A percentile compares a stretch with the other conserved stretches of the same genome.
Conservation (phyloP, 2,329 filamentous ascomycete genomes). For the Aspergillus sp. region DNA sequence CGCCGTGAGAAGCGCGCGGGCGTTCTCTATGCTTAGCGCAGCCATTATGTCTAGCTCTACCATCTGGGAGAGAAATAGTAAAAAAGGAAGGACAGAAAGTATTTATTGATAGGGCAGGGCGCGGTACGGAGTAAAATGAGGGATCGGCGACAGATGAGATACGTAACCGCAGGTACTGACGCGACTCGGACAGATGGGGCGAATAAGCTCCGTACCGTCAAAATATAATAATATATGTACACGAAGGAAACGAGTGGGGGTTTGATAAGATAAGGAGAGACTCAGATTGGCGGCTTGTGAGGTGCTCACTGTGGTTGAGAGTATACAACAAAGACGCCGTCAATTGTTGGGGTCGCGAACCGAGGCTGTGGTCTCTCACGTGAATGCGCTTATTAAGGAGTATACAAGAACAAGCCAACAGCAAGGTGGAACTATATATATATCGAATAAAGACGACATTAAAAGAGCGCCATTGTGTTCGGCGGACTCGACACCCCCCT, state of each 20-base stretch:
- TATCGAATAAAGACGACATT: not conserved
- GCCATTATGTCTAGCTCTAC: constrained; percentile 8
- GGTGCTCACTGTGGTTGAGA: not conserved
- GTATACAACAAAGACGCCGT: not conserved
- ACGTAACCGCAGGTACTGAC: not conserved
- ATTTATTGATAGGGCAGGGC: too few species aligned
- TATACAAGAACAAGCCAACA: not conserved
- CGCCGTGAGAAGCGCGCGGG: constrained; percentile 22
- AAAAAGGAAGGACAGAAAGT: not conserved
- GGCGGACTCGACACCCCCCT: constrained; percentile 43
- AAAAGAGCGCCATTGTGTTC: constrained; percentile 47
- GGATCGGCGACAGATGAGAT: not conserved
- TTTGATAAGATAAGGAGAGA: not conserved
- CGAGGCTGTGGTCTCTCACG: constrained; percentile 3
- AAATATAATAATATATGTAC: not conserved
- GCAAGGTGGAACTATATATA: not conserved
- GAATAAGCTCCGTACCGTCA: not conserved
- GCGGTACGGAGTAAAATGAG: not conserved
- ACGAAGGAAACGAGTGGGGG: not conserved
- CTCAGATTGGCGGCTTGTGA: constrained; percentile 1
- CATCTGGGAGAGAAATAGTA: not conserved
- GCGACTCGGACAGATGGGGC: not conserved
- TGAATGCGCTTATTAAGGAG: not conserved
- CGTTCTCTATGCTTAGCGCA: constrained; percentile 20
- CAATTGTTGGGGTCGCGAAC: constrained; percentile 7